Conservation (phyloP, 441 rosid genomes). For the Capsella rubella region DNA sequence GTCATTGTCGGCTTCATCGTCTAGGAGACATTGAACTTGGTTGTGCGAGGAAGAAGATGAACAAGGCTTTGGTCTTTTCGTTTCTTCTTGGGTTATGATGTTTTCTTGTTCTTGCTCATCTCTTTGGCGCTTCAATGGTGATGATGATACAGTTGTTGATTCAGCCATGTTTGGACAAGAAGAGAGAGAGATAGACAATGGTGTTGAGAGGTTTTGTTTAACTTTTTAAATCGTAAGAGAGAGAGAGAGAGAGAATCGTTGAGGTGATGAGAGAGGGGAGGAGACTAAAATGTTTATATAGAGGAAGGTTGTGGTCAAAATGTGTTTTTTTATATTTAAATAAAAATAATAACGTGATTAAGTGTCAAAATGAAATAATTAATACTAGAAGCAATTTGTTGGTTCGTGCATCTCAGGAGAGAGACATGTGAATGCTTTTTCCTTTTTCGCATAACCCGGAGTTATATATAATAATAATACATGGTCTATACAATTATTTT, state of each 20-base stretch:
- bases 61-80: slow-evolving; percentile 53
- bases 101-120: slow-evolving; percentile 51
- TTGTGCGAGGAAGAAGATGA: slow-evolving; percentile 41
- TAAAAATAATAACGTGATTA: slow-evolving; percentile 24
- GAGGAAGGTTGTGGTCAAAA: slow-evolving; percentile 57
- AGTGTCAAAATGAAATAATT: slow-evolving; percentile 24
- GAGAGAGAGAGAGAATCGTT: slow-evolving; percentile 11
- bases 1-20: slow-evolving; percentile 57
- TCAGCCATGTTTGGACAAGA: slow-evolving; percentile 55
- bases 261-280: slow-evolving; percentile 51
- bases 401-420: slow-evolving; percentile 46
- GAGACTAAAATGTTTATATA: slow-evolving; percentile 55
- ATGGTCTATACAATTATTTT: slow-evolving; percentile 1
- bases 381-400: slow-evolving; percentile 16
- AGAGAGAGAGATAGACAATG: slow-evolving; percentile 12
- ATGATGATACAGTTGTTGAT: slow-evolving; percentile 11
- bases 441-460: slow-evolving; percentile 40
- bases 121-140: slow-evolving; percentile 57
- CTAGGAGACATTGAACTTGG: slow-evolving; percentile 48
- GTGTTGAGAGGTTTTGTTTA: slow-evolving; percentile 3
- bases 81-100: slow-evolving; percentile 42
- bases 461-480: not conserved
- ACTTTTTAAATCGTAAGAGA: not conserved
- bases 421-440: slow-evolving; percentile 41
- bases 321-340: not conserved